Evolutionary conservation across 2,329 filamentous ascomycete genomes (phyloP).

Genomic region (Neurospora sp.): DNA sequence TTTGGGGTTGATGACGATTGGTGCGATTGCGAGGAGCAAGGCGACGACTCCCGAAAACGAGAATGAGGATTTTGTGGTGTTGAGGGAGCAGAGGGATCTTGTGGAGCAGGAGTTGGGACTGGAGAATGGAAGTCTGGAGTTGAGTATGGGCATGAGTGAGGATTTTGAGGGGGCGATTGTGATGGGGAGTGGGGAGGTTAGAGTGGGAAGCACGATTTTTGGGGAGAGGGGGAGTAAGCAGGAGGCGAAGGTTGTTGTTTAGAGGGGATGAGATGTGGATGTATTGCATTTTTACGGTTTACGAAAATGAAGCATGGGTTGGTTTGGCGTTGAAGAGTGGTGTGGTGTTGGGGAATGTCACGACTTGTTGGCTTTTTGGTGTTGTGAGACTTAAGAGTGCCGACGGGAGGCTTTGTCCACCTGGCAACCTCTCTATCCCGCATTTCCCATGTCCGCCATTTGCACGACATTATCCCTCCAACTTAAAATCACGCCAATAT

Average conservation of each 20-base stretch:
- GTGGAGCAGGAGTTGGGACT: slow-evolving; percentile 53
- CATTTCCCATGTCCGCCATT: too few relatives aligned
- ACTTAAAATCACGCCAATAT: too few relatives aligned
- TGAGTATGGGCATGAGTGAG: slow-evolving; percentile 98
- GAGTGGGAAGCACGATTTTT: slow-evolving; percentile 91
- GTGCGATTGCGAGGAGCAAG: slow-evolving; percentile 77
- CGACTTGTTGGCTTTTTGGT: too few relatives aligned
- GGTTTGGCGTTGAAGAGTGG: neutral
- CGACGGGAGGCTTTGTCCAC: too few relatives aligned
- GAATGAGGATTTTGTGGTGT: slow-evolving; percentile 76
- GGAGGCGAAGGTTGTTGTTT: slow-evolving; percentile 60
- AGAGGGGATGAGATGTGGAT: too few relatives aligned
- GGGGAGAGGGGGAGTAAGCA: slow-evolving; percentile 69
- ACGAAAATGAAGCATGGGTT: neutral
- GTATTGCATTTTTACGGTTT: neutral
- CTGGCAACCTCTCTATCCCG: too few relatives aligned
- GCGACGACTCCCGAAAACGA: slow-evolving; percentile 64
- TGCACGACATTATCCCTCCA: too few relatives aligned
- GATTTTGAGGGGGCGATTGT: slow-evolving; percentile 85
- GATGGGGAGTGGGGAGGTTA: slow-evolving; percentile 79
- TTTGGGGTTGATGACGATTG: slow-evolving; percentile 91
- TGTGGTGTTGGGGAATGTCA: too few relatives aligned
- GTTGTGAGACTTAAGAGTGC: too few relatives aligned
- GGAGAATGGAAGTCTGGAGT: slow-evolving; percentile 51
- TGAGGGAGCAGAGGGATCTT: slow-evolving; percentile 61